A percentile compares a stretch with the other conserved stretches of the same genome.
These are phyloP conservation scores for Aureobasidium sp. DNA, from an alignment of 2,329 filamentous ascomycete species.

Conservation along the genomic window DNA sequence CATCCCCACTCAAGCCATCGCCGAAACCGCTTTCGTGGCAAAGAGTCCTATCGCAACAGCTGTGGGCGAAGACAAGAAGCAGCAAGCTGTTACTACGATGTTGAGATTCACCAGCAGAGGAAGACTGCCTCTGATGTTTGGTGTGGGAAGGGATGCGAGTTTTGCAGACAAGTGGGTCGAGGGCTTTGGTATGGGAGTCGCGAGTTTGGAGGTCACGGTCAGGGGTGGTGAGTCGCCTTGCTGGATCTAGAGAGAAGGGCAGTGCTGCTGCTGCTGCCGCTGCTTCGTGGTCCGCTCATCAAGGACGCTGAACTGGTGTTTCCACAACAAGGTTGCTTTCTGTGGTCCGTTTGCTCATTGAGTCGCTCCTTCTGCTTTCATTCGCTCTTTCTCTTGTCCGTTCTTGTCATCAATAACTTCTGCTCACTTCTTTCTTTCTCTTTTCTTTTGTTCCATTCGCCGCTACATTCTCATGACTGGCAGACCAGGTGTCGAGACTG, in stretches of 20 bases:
- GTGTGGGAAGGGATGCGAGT: not conserved
- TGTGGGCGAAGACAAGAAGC: not conserved
- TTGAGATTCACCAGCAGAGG: not conserved
- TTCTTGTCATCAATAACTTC: too few relatives aligned
- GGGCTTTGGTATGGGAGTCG: not conserved
- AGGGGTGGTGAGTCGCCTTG: not conserved
- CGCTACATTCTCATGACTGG: too few relatives aligned
- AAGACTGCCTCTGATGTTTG: not conserved
- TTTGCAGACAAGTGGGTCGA: not conserved
- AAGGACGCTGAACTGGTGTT: too few relatives aligned
- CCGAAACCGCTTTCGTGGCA: not conserved
- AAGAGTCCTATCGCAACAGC: not conserved
- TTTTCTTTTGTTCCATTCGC: too few relatives aligned
- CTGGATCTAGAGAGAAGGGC: not conserved
- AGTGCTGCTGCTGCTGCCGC: too few relatives aligned
- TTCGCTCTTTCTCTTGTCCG: too few relatives aligned
- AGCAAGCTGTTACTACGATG: not conserved
- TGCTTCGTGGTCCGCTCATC: too few relatives aligned
- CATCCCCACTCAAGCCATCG: not conserved
- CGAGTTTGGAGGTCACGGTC: not conserved
- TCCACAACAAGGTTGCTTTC: too few relatives aligned
- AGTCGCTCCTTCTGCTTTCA: too few relatives aligned
- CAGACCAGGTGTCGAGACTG: too few relatives aligned
- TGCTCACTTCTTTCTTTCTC: too few relatives aligned
- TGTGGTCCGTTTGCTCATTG: too few relatives aligned